phyloP scores from a whole-genome alignment of 495 filamentous ascomycete species.

The Hapsidospora chrysogenum region DNA sequence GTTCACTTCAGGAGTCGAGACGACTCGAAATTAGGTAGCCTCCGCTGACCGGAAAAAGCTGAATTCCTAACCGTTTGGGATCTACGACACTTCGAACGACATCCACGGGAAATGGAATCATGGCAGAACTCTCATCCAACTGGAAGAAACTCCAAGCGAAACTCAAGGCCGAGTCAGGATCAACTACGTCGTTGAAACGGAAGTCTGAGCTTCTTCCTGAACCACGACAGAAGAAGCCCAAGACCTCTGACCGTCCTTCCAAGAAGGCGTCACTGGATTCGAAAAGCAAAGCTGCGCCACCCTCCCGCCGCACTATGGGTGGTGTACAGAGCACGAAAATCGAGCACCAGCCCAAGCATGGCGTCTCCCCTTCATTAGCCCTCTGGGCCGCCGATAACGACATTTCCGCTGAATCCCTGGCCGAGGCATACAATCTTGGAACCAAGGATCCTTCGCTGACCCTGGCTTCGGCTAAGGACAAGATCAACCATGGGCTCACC shows the following conservation, averaged over 20 bases:
- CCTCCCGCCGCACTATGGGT: slow-evolving; percentile 9
- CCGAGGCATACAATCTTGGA: slow-evolving; percentile 38
- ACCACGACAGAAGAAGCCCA: slow-evolving; percentile 5
- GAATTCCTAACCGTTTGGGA: too few species aligned
- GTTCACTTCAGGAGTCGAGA: too few species aligned
- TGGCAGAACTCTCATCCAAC: slow-evolving; percentile 37
- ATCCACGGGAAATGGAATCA: too few species aligned
- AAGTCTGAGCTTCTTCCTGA: slow-evolving; percentile 10
- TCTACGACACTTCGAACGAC: too few species aligned
- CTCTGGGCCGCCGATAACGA: slow-evolving; percentile 39
- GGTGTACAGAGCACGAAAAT: slow-evolving; percentile 8
- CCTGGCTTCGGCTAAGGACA: slow-evolving; percentile 2
- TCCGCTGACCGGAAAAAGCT: too few species aligned
- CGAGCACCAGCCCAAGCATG: slow-evolving; percentile 10
- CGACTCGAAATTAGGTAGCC: too few species aligned
- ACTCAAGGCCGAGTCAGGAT: slow-evolving; percentile 35
- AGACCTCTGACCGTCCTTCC: neutral
- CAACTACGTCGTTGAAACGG: slow-evolving; percentile 14
- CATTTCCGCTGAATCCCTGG: slow-evolving; percentile 41
- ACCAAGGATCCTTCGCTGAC: slow-evolving; percentile 15
- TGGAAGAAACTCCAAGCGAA: slow-evolving; percentile 61
- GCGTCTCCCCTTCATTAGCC: slow-evolving; percentile 20
- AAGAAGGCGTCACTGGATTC: neutral
- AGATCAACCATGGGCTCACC: slow-evolving; percentile 34
- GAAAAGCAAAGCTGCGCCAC: neutral